Evolutionary conservation across 1,139 yeast genomes (phyloP), one percentile per base, ranked within the genome.

Genomic region (Taphrina flavorubra): DNA sequence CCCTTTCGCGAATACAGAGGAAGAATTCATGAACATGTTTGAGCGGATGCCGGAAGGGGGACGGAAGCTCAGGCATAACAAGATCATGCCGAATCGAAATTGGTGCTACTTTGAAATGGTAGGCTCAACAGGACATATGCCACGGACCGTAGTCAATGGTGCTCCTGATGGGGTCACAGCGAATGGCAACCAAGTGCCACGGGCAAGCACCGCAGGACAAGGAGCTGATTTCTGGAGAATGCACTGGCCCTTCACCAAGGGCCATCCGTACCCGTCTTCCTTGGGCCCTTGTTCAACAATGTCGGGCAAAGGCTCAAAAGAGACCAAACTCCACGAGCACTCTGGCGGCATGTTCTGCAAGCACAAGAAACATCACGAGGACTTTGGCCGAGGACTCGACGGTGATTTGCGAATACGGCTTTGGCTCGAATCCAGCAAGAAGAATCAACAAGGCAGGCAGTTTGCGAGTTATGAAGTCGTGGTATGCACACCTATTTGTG

Each of bases 11-110:
- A 25, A 47, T 14, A 63, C 67, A 6, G 67, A 63, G 47, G 67
- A 63, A 25, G 67, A 63, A 44, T 18, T 63, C 16, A 34, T 63
- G 46, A 55, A 63, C 20, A 25, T 53, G 55, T 63, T 63, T 18
- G 67, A 63, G 20, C 67, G 67, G n/a, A 56, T 56, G 47, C 67
- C 67, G 7, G 67, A 63, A 37, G 67, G 67, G 3, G 67, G 67
- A 11, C 60, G 67, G 18, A 63, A 63, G 25, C 31, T 63, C 39
- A 42, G 67, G 16, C 67, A 63, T 39, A 46, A 51, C 49, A 63
- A 63, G 47, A 18, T 63, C 39, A 46, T 63, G 47, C 67, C 67
- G 18, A 63, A 63, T 25, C 31, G 67, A 25, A 63, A 63, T 25
- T 63, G 67, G 67, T 63, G 67, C 34, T 53, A 47, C 56, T 63